Conservation (phyloP, 441 rosid species). For the Flueggea neowawraea region DNA sequence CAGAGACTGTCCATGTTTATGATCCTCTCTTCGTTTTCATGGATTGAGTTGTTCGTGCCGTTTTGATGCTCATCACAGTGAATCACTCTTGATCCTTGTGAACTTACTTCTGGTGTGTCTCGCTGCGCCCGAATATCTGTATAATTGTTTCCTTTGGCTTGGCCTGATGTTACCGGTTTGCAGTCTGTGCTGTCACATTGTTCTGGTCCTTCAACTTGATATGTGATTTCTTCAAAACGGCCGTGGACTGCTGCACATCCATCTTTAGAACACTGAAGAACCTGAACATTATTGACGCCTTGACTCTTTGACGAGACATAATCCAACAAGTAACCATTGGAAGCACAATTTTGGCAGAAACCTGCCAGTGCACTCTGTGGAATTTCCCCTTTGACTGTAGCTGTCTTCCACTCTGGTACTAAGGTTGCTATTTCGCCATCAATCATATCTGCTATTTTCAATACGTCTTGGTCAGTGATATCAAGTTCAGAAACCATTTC, state of each 20-base stretch:
- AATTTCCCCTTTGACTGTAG: slow-evolving; percentile 25
- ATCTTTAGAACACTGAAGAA: slow-evolving; percentile 40
- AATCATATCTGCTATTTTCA: slow-evolving; percentile 84
- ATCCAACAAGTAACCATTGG: slow-evolving; percentile 46
- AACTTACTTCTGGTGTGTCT: slow-evolving; percentile 38
- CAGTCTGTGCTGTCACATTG: slow-evolving; percentile 24
- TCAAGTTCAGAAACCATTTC: slow-evolving; percentile 94
- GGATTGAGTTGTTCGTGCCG: slow-evolving; percentile 11
- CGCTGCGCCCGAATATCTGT: slow-evolving; percentile 64
- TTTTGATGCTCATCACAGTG: slow-evolving; percentile 32
- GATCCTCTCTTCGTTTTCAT: slow-evolving; percentile 25
- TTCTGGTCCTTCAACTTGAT: slow-evolving; percentile 59
- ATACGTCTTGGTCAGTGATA: slow-evolving; percentile 71
- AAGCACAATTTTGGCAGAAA: slow-evolving; percentile 47
- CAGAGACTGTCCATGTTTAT: slow-evolving; percentile 24
- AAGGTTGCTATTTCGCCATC: slow-evolving; percentile 71
- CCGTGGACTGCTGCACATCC: slow-evolving; percentile 62
- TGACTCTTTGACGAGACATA: slow-evolving; percentile 40
- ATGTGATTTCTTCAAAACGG: slow-evolving; percentile 83
- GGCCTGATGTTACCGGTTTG: slow-evolving; percentile 23
- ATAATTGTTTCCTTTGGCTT: slow-evolving; percentile 29
- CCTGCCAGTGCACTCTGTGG: slow-evolving; percentile 13
- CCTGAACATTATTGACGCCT: slow-evolving; percentile 35
- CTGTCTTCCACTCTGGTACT: slow-evolving; percentile 70
- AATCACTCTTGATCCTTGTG: slow-evolving; percentile 27